phyloP scores from a whole-genome alignment of 805 yeast species.

The Ogataea pignaliae region DNA sequence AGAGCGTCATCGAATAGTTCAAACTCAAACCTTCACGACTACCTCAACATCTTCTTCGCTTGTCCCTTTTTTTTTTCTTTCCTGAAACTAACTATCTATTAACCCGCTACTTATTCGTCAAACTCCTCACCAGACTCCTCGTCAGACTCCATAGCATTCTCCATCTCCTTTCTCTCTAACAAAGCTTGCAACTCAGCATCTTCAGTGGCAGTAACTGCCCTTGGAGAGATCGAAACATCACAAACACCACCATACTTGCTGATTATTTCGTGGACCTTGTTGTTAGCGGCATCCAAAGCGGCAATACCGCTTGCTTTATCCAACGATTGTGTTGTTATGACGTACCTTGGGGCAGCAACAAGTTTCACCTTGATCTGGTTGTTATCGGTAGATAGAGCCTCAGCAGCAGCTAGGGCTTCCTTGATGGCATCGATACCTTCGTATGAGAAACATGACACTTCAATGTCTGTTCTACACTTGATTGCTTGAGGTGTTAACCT shows the following conservation, averaged over 20 bases:
- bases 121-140: constrained; percentile 34
- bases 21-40: too few species aligned
- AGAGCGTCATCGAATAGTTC: too few species aligned
- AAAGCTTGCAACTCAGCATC: constrained; percentile 97
- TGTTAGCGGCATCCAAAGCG: constrained; percentile 73
- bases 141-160: constrained; percentile 79
- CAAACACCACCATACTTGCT: constrained; percentile 76
- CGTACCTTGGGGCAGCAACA: constrained; percentile 97
- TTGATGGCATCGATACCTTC: constrained; percentile 98
- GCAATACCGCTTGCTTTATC: constrained; percentile 89
- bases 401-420: constrained; percentile 82
- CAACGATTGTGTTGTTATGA: constrained; percentile 85
- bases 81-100: too few species aligned
- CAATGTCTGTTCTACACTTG: constrained; percentile 97
- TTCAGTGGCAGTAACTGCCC: constrained; percentile 97
- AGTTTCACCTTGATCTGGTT: constrained; percentile 89
- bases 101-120: constrained; percentile 17
- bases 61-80: too few species aligned
- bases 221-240: constrained; percentile 95
- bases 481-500: constrained; percentile 98
- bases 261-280: constrained; percentile 66
- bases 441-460: constrained; percentile 93
- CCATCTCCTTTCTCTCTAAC: constrained; percentile 89
- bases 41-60: too few species aligned
- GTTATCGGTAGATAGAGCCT: constrained; percentile 73